Base-by-base conservation (phyloP, 352 stramenopile genomes). In the Globisporangium paroecandrum region DNA sequence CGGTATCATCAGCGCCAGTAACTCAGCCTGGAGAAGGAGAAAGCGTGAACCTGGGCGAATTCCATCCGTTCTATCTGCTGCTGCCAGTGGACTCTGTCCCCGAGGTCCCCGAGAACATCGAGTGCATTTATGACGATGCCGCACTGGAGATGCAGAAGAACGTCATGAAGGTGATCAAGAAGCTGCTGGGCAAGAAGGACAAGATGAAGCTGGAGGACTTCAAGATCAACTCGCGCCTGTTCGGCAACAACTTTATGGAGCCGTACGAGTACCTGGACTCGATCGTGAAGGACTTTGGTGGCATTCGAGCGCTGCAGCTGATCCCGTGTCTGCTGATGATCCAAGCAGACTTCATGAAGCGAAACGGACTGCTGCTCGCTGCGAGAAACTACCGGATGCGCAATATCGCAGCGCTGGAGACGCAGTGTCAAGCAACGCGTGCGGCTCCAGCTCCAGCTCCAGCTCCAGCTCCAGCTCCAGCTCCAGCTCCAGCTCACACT, bases 201-300 rank as follows among this genome's bases (percentile, higher is more conserved):
- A 89, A 84, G 34, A 32, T 62, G 10, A 77, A 77, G 46, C 62
- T 89, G 25, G 80, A 92, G 62, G 86, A 93, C 36, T 94, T 94
- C 67, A 94, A 93, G 76, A 86, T 89, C 57, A 94, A 91, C 55
- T 82, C 84, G 36, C 80, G 82, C 0, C 72, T 94, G 10, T 90
- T 80, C 69, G 86, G 86, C 38, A 93, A 89, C 73, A 83, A 88
- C 65, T 93, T 91, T 51, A 90, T 94, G 84, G 86, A 93, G 49
- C 64, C 81, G 0, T 61, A 76, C 47, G 83, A 88, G 57, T 94
- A 90, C 57, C 24, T 92, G 43, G 75, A 90, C n/a, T 77, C 70
- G n/a, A 71, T 93, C 15, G 77, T 86, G 24, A 77, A 81, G 15
- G 77, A 87, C n/a, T 71, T 94, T n/a, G 74, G 79, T 24, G 64